These are phyloP conservation scores for Cercophora sp. DNA, from an alignment of 495 filamentous ascomycete species.

Conservation along the genomic window DNA sequence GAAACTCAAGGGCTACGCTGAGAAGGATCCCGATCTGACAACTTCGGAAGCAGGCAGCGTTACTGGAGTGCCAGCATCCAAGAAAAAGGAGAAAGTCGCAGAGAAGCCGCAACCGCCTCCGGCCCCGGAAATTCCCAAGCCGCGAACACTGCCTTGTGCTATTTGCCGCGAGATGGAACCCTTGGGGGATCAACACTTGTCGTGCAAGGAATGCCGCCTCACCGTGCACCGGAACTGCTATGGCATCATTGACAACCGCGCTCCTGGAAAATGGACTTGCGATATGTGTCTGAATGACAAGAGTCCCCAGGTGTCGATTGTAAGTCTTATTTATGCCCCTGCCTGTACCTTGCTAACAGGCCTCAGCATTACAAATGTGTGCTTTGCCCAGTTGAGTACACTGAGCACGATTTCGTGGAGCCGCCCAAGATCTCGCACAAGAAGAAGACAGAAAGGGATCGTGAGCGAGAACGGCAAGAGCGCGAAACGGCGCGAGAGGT, in stretches of 20 bases:
- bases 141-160: conserved; percentile 75
- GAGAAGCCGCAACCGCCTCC: conserved; percentile 53
- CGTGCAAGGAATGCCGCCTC: conserved; percentile 79
- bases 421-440: conserved; percentile 71
- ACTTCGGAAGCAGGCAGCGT: conserved; percentile 30
- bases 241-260: conserved; percentile 68
- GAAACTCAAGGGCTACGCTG: conserved; percentile 47
- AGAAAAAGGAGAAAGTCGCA: conserved; percentile 63
- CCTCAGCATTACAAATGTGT: conserved; percentile 81
- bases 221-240: conserved; percentile 95
- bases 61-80: conserved; percentile 33
- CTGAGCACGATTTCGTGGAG: conserved; percentile 77
- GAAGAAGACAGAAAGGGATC: conserved; percentile 90
- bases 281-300: conserved; percentile 95
- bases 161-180: conserved; percentile 75
- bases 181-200: conserved; percentile 64
- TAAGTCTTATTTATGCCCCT: conserved; percentile 39
- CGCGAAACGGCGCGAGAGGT: conserved; percentile 71
- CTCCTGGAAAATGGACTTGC: conserved; percentile 81
- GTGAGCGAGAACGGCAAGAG: conserved; percentile 80
- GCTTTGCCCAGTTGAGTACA: conserved; percentile 75
- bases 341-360: conserved; percentile 23
- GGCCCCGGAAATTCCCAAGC: conserved; percentile 67
- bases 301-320: conserved; percentile 77
- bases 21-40: conserved; percentile 47